A percentile compares a stretch with the other conserved stretches of the same genome.
Evolutionary conservation across 2,329 filamentous ascomycete species (phyloP).

Genomic region (Grosmannia huntii): DNA sequence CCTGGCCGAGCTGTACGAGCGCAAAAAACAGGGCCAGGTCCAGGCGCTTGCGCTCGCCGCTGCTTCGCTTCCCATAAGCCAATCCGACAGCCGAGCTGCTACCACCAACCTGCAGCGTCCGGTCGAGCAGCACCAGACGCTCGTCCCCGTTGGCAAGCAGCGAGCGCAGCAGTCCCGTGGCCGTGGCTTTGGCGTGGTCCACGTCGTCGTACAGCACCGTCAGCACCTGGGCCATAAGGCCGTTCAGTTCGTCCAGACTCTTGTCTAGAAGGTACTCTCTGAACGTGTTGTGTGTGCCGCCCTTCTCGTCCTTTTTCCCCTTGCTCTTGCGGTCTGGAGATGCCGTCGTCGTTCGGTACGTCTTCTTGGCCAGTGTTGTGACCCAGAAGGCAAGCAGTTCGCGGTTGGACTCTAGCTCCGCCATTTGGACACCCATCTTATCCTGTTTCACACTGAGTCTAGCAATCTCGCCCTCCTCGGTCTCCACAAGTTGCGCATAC

Average conservation of each 20-base stretch:
- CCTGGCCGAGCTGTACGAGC: slow-evolving; percentile 17
- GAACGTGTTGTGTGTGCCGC: slow-evolving; percentile 11
- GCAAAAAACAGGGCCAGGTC: slow-evolving; percentile 23
- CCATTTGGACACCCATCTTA: not conserved
- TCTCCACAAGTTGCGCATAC: not conserved
- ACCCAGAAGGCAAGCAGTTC: not conserved
- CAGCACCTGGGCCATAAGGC: slow-evolving; percentile 16
- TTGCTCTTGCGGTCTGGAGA: slow-evolving; percentile 5
- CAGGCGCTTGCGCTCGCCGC: slow-evolving; percentile 22
- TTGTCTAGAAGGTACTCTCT: slow-evolving; percentile 16
- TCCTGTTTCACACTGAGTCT: not conserved
- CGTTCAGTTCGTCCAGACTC: slow-evolving; percentile 18
- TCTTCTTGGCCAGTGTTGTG: not conserved
- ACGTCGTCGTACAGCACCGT: slow-evolving; percentile 18
- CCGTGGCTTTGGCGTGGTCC: slow-evolving; percentile 14
- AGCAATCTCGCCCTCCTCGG: not conserved
- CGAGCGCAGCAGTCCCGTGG: slow-evolving; percentile 15
- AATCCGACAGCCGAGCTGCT: not conserved
- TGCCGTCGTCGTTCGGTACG: not conserved
- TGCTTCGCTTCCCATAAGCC: slow-evolving; percentile 20
- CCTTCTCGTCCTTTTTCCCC: not conserved
- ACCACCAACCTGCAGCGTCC: slow-evolving; percentile 12
- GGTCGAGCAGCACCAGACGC: slow-evolving; percentile 15
- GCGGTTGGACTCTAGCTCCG: not conserved
- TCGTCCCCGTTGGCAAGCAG: slow-evolving; percentile 9